phyloP scores from a whole-genome alignment of 768 basidiomycete genomes.

The Naganishia vishniacii region DNA sequence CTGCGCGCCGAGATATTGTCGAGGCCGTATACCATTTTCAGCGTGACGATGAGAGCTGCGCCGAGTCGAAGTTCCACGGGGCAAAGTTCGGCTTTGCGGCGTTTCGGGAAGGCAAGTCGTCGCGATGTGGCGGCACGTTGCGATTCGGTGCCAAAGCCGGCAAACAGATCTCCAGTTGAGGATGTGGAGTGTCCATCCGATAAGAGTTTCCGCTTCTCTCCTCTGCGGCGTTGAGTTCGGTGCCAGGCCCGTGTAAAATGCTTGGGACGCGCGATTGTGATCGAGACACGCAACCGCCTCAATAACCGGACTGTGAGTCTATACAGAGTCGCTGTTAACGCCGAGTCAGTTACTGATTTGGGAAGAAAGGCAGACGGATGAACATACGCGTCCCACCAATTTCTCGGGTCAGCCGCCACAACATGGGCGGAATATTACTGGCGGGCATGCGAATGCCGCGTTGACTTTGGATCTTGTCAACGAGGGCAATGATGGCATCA shows the following conservation, averaged over 20 bases:
- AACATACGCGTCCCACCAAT: slow-evolving; percentile 32
- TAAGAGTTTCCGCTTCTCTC: no score
- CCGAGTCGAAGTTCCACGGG: slow-evolving; percentile 17
- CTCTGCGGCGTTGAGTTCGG: no score
- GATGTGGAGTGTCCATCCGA: no score
- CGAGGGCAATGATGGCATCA: neutral
- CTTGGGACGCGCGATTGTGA: no score
- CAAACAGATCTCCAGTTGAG: slow-evolving; percentile 8
- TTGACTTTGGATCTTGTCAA: slow-evolving; percentile 20
- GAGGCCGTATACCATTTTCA: slow-evolving; percentile 27
- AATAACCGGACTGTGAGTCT: no score
- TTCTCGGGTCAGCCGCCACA: slow-evolving; percentile 27
- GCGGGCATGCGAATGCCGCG: slow-evolving; percentile 30
- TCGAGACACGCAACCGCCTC: no score
- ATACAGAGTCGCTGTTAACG: slow-evolving; percentile 2
- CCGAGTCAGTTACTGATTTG: neutral
- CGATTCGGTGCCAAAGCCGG: neutral
- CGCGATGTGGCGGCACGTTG: no score
- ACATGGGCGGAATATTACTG: slow-evolving; percentile 27
- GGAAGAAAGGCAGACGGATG: neutral
- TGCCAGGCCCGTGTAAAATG: no score
- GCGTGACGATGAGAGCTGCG: slow-evolving; percentile 18
- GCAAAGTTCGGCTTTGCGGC: neutral
- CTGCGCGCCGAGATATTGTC: slow-evolving; percentile 2
- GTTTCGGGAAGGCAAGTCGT: slow-evolving; percentile 8